Evolutionary conservation across 306 rosid species (phyloP), one percentile per base, ranked within the genome.

Genomic region (Betula pendula): DNA sequence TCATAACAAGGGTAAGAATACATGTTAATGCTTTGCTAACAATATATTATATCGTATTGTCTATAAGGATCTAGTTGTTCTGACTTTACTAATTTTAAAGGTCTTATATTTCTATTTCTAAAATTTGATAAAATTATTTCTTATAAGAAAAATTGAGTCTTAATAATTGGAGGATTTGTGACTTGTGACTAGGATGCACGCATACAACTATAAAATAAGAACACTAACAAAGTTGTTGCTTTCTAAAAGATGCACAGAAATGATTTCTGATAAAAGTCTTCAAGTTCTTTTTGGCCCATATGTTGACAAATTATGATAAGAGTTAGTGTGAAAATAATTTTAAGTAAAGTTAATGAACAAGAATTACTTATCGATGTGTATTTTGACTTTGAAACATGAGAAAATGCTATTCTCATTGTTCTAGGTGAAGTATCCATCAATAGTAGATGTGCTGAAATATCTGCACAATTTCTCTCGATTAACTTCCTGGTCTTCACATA

Each of bases 1-100:
- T 81, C 89, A 84, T 63, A 90, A 79, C 90, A 95, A 91, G 85
- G 99, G 99, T 95, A 90, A 77, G 90, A 74, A 53, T 75, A 58
- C 78, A 31, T 74, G 71, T 71, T 68, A 42, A 59, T 45, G 51
- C 56, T 67, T 20, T 79, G 40, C 44, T 50, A 3, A 73, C 73
- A 7, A 63, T 78, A 24, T 72, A 70, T 66, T 33, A 80, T 44
- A 50, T 65, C n/a, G 25, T 59, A 48, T 67, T 68, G 40, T 47
- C 19, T 27, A 42, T 35, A 35, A 25, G 58, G 45, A 81, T 70
- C 27, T 47, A 7, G 59, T 68, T 60, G 73, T 78, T 63, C 9
- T 25, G 67, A 69, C 48, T 24, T 56, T 69, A 60, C 38, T 69
- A 58, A 31, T 69, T 75, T 31, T 8, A n/a, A n/a, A 47, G 22